Evolutionary conservation across 2,329 filamentous ascomycete genomes (phyloP).

Genomic region (Colletotrichum gloeosporioides): DNA sequence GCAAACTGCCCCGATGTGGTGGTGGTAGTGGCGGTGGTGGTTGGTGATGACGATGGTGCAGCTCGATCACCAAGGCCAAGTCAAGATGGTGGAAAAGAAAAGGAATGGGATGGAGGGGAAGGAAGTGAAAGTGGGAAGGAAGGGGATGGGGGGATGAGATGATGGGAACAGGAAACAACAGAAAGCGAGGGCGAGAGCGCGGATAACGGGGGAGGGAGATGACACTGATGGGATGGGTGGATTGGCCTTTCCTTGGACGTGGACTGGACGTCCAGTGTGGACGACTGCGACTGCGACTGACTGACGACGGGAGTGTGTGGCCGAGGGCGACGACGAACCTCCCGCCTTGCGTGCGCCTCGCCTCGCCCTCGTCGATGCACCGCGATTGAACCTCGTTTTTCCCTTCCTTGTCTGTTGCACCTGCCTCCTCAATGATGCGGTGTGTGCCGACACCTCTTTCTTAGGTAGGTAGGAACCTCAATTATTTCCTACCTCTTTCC

Average conservation of each 20-base stretch:
- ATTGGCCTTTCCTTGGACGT: not conserved
- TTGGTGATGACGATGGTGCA: not conserved
- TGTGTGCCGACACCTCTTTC: not conserved
- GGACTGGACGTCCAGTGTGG: not conserved
- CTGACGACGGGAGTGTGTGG: not conserved
- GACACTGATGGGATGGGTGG: not conserved
- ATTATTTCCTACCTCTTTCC: not conserved
- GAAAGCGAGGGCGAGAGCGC: not conserved
- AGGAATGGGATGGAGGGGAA: not conserved
- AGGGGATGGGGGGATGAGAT: not conserved
- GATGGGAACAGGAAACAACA: not conserved
- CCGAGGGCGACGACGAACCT: not conserved
- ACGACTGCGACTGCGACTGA: not conserved
- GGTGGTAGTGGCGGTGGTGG: not conserved
- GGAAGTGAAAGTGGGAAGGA: not conserved
- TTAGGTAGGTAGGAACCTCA: too few relatives aligned
- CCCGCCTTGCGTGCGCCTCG: too few relatives aligned
- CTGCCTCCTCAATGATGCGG: not conserved
- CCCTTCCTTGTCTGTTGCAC: not conserved
- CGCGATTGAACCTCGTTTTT: not conserved
- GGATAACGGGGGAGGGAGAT: not conserved
- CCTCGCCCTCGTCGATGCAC: not conserved
- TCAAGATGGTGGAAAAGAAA: not conserved
- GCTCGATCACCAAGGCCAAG: not conserved
- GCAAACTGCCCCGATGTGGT: not conserved